phyloP scores from a whole-genome alignment of 371 early-diverging fungal species.

The Rhizopus microsporus region DNA sequence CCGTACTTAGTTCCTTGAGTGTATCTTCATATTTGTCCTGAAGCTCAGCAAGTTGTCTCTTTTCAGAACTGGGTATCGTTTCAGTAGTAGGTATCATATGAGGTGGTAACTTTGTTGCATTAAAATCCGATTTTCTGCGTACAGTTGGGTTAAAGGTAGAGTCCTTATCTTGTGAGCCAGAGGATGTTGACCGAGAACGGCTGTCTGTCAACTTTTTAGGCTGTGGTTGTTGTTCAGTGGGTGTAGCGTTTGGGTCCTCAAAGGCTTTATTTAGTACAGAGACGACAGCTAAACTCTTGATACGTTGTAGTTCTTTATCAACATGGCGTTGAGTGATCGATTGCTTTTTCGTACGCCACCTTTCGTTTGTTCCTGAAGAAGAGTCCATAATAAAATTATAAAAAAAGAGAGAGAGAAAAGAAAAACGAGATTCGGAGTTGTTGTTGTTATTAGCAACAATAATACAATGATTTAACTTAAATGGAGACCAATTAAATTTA shows the following conservation, averaged over 20 bases:
- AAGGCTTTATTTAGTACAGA: constrained; percentile 43
- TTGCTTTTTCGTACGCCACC: too few relatives aligned
- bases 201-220: neutral
- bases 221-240: constrained; percentile 1
- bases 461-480: too few relatives aligned
- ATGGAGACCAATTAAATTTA: too few relatives aligned
- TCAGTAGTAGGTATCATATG: neutral
- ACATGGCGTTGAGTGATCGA: constrained; percentile 18
- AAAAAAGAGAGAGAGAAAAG: too few relatives aligned
- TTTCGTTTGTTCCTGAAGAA: too few relatives aligned
- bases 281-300: constrained; percentile 47
- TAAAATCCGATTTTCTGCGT: neutral
- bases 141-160: constrained; percentile 16
- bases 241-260: constrained; percentile 16
- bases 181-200: constrained; percentile 1
- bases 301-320: constrained; percentile 42
- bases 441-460: too few relatives aligned
- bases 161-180: constrained; percentile 6
- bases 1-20: constrained; percentile 17
- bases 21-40: constrained; percentile 16
- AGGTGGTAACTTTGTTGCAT: neutral
- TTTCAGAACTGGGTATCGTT: neutral
- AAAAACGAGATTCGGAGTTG: too few relatives aligned
- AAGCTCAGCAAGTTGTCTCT: constrained; percentile 12
- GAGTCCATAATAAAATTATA: too few relatives aligned